These are phyloP conservation scores for Petrea volubilis DNA, from an alignment of 257 asterid species.

Conservation along the genomic window DNA sequence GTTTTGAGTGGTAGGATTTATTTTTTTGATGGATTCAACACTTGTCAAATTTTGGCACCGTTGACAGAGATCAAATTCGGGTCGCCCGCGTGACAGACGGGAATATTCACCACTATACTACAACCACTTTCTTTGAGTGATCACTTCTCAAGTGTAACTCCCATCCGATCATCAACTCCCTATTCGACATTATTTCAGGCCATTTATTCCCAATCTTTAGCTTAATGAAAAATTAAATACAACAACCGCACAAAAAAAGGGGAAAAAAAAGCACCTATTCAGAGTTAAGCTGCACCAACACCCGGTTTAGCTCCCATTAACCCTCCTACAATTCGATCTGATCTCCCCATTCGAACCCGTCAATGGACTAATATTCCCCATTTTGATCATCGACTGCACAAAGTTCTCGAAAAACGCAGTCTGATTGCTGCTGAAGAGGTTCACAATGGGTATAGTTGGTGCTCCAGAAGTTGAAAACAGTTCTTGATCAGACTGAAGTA, in stretches of 20 bases:
- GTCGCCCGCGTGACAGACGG: too few species aligned
- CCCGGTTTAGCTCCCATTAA: constrained; percentile 26
- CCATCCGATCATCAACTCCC: too few species aligned
- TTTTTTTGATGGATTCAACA: too few species aligned
- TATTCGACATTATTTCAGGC: too few species aligned
- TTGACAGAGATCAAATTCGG: too few species aligned
- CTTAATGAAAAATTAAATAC: not conserved
- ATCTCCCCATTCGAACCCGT: constrained; percentile 61
- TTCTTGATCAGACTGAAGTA: constrained; percentile 68
- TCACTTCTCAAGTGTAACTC: too few species aligned
- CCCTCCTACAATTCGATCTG: constrained; percentile 45
- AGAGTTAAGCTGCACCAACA: not conserved
- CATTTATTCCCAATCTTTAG: not conserved
- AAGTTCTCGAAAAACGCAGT: constrained; percentile 52
- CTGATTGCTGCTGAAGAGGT: constrained; percentile 44
- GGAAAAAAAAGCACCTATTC: too few species aligned
- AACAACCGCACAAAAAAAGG: too few species aligned
- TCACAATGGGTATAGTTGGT: constrained; percentile 43
- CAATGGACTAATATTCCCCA: constrained; percentile 65
- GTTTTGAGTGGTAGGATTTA: too few species aligned
- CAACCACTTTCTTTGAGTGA: too few species aligned
- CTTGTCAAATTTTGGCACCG: too few species aligned
- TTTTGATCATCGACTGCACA: constrained; percentile 59
- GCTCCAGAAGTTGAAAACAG: constrained; percentile 48
- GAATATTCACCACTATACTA: too few species aligned